Conservation (phyloP, 495 filamentous ascomycete genomes). For the Tuber melanosporum region DNA sequence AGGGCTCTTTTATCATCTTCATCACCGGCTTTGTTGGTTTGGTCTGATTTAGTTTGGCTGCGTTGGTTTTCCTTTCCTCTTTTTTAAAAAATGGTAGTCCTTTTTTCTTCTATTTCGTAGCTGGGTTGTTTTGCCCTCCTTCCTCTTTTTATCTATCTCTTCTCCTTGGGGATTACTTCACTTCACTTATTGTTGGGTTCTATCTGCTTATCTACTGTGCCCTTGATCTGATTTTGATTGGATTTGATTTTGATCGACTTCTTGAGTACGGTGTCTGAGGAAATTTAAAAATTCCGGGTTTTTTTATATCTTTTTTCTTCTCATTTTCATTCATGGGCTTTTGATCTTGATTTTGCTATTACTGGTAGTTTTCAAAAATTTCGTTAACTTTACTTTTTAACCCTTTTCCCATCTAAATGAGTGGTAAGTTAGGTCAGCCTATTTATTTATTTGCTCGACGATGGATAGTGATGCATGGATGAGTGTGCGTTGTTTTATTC, state of each 20-base stretch:
- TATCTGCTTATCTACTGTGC: neutral
- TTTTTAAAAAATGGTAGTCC: constrained; percentile 3
- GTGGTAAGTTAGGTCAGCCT: neutral
- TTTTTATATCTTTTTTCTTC: neutral
- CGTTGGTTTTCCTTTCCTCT: constrained; percentile 4
- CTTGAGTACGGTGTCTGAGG: constrained; percentile 3
- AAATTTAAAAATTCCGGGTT: neutral
- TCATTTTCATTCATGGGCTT: neutral
- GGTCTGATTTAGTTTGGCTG: constrained; percentile 4
- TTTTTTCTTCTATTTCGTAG: constrained; percentile 8
- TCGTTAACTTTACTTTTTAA: neutral
- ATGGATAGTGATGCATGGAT: neutral
- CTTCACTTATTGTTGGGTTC: neutral
- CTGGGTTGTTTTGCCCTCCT: constrained; percentile 8
- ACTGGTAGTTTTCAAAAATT: neutral
- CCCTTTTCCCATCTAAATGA: neutral
- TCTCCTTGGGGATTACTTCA: neutral
- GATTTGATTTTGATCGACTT: constrained; percentile 1
- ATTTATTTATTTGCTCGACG: neutral
- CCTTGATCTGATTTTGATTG: neutral
- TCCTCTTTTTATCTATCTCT: neutral
- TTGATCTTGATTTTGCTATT: neutral
- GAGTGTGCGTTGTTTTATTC: neutral
- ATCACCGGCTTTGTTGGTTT: constrained; percentile 8
- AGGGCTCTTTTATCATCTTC: neutral